Evolutionary conservation across 805 yeast species (phyloP).

Genomic region (Helenozyma baotianmanensis): DNA sequence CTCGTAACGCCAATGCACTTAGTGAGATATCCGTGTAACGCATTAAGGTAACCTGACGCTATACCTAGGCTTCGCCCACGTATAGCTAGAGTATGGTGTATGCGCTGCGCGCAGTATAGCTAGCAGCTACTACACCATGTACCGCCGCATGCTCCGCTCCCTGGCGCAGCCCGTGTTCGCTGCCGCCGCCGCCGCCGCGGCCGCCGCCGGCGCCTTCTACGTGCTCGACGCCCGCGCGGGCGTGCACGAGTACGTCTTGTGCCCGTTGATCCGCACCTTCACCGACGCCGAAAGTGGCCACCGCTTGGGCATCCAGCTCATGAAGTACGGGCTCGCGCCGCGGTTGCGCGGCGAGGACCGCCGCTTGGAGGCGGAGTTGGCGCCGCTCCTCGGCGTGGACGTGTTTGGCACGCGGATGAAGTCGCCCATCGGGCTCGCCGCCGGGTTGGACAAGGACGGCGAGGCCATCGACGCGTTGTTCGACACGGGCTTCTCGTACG

Average conservation of each 20-base stretch:
- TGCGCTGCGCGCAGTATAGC: too few species aligned
- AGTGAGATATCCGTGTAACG: too few species aligned
- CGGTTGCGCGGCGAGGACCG: slow-evolving; percentile 50
- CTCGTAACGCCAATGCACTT: too few species aligned
- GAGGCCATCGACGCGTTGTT: slow-evolving; percentile 83
- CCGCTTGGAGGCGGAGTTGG: slow-evolving; percentile 30
- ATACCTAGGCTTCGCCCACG: too few species aligned
- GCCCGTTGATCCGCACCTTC: slow-evolving; percentile 66
- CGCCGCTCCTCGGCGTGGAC: slow-evolving; percentile 46
- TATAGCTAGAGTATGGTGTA: too few species aligned
- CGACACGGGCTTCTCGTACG: slow-evolving; percentile 78
- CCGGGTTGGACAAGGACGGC: slow-evolving; percentile 92
- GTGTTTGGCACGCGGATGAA: slow-evolving; percentile 65
- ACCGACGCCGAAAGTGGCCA: slow-evolving; percentile 90
- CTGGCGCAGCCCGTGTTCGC: too few species aligned
- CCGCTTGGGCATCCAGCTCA: slow-evolving; percentile 59
- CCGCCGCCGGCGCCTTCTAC: slow-evolving; percentile 44
- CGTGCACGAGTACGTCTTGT: slow-evolving; percentile 71
- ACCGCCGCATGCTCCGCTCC: too few species aligned
- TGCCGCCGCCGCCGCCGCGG: slow-evolving; percentile 20
- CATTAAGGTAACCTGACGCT: too few species aligned
- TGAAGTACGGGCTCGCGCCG: slow-evolving; percentile 70
- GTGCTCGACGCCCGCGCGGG: slow-evolving; percentile 75
- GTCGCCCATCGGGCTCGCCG: slow-evolving; percentile 89
- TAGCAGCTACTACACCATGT: too few species aligned